These are phyloP conservation scores for Phytophthora cryptogea DNA, from an alignment of 352 stramenopile species.

Conservation along the genomic window DNA sequence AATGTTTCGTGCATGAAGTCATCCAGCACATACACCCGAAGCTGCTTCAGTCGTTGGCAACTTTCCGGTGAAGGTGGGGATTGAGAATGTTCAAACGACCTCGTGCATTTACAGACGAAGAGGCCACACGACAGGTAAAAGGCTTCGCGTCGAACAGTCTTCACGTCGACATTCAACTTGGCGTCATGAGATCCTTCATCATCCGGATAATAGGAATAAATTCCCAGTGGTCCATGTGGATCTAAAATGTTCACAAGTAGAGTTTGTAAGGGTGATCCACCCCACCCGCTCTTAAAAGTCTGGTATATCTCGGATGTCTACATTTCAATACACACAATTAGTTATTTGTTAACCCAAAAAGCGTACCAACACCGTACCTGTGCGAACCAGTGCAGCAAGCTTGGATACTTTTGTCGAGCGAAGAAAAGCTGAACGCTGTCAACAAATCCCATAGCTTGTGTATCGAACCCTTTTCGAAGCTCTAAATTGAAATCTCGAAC, in stretches of 20 bases:
- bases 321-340: constrained; percentile 9
- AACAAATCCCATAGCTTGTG: constrained; percentile 55
- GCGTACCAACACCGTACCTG: constrained; percentile 45
- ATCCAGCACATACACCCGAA: constrained; percentile 65
- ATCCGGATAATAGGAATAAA: constrained; percentile 84
- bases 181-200: constrained; percentile 12
- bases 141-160: constrained; percentile 62
- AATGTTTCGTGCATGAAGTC: constrained; percentile 64
- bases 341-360: neutral
- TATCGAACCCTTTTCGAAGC: constrained; percentile 41
- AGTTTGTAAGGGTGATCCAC: constrained; percentile 60
- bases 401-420: constrained; percentile 80
- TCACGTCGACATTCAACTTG: constrained; percentile 41
- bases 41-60: constrained; percentile 33
- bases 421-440: constrained; percentile 84
- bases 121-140: constrained; percentile 82
- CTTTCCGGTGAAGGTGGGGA: neutral
- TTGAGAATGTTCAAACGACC: constrained; percentile 66
- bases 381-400: constrained; percentile 82
- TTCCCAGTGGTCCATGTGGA: constrained; percentile 73
- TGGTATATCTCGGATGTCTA: constrained; percentile 85
- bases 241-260: constrained; percentile 81
- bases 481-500: constrained; percentile 30
- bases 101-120: constrained; percentile 64
- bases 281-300: constrained; percentile 69